phyloP scores from a whole-genome alignment of 225 moss, liverwort and hornwort genomes.

The Sphagnum contortum region DNA sequence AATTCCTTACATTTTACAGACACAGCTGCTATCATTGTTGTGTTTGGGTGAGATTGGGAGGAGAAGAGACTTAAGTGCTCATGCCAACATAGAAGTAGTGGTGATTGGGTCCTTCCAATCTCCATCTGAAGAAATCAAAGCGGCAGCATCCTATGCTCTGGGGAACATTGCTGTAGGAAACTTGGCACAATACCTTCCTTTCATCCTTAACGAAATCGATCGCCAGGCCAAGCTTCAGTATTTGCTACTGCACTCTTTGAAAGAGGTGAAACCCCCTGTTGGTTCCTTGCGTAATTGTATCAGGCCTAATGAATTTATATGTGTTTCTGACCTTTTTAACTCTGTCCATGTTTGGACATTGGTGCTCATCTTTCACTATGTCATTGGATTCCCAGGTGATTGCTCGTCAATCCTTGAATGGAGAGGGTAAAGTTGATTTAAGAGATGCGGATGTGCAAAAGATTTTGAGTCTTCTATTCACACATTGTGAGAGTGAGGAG shows the following conservation, averaged over 20 bases:
- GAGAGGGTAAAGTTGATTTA: slow-evolving; percentile 87
- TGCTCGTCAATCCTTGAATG: slow-evolving; percentile 89
- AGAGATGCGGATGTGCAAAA: slow-evolving; percentile 97
- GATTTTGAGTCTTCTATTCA: slow-evolving; percentile 86
- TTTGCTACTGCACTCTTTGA: slow-evolving; percentile 82
- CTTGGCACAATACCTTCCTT: slow-evolving; percentile 84
- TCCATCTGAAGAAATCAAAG: slow-evolving; percentile 97
- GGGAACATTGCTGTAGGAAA: slow-evolving; percentile 98
- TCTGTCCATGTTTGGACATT: too few relatives aligned
- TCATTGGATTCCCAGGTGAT: slow-evolving; percentile 52
- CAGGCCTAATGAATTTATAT: too few relatives aligned
- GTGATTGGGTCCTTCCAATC: slow-evolving; percentile 94
- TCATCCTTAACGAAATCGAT: slow-evolving; percentile 96
- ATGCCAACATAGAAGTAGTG: slow-evolving; percentile 85
- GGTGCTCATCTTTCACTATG: too few relatives aligned
- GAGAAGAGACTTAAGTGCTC: slow-evolving; percentile 78
- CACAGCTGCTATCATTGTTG: slow-evolving; percentile 77
- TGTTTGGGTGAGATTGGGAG: slow-evolving; percentile 98
- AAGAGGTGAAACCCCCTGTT: slow-evolving; percentile 49
- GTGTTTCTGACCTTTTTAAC: too few relatives aligned
- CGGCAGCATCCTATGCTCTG: slow-evolving; percentile 93
- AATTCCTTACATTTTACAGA: slow-evolving; percentile 34
- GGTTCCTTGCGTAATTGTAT: too few relatives aligned
- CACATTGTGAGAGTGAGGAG: slow-evolving; percentile 98
- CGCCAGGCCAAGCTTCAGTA: slow-evolving; percentile 97